Percentiles rank a stretch among this genome's conserved stretches.
These are phyloP conservation scores for Yamadazyma trypodendri DNA, from an alignment of 1,139 yeast species.

Conservation along the genomic window DNA sequence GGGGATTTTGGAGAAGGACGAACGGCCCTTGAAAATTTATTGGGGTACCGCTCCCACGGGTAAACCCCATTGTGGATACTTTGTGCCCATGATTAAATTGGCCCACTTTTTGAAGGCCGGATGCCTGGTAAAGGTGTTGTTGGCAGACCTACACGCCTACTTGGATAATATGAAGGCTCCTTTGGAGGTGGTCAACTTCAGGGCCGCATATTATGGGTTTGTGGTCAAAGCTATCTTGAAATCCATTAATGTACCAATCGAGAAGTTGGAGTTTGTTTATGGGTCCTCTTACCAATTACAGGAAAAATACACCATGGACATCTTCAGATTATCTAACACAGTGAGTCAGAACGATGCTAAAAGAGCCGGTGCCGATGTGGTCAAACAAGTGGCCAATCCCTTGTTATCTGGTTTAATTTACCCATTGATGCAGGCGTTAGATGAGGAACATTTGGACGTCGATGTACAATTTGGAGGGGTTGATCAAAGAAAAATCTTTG, in stretches of 20 bases:
- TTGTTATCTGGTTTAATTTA: constrained; percentile 90
- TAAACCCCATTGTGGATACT: constrained; percentile 97
- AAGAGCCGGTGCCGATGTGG: constrained; percentile 99
- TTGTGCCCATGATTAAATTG: constrained; percentile 94
- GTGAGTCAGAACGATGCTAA: constrained; percentile 95
- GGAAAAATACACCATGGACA: constrained; percentile 80
- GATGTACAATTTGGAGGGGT: constrained; percentile 99
- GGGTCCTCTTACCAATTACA: constrained; percentile 88
- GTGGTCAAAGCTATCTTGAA: constrained; percentile 80
- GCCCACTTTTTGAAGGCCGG: constrained; percentile 97
- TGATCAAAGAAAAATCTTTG: constrained; percentile 97
- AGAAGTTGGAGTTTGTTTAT: constrained; percentile 74
- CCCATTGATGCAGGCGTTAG: constrained; percentile 98
- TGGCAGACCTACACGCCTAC: constrained; percentile 98
- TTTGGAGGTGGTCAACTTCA: constrained; percentile 80
- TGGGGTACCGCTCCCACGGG: constrained; percentile 92
- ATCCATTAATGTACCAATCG: constrained; percentile 89
- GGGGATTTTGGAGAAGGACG: constrained; percentile 73
- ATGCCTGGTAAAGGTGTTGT: constrained; percentile 84
- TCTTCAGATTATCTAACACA: constrained; percentile 76
- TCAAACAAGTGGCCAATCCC: constrained; percentile 94
- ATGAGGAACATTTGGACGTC: constrained; percentile 83
- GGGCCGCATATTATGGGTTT: constrained; percentile 86
- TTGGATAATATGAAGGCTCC: constrained; percentile 99
- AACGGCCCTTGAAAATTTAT: constrained; percentile 82